A percentile compares a stretch with the other conserved stretches of the same genome.
phyloP scores from a whole-genome alignment of 2,329 filamentous ascomycete species.

The Aspergillus pseudonomiae region DNA sequence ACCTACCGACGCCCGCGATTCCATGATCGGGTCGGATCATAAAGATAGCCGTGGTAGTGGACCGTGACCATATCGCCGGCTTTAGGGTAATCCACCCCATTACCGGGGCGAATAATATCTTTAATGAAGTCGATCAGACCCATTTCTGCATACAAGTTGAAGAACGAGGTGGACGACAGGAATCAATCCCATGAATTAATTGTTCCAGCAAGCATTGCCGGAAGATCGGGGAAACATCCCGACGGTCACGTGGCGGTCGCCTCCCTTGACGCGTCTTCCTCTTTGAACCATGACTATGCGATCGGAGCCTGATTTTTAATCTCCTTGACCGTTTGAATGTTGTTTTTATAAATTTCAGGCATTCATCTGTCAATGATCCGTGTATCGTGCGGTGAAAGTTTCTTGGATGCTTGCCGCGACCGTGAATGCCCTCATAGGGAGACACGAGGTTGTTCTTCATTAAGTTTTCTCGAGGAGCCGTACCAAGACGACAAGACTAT shows the following conservation, averaged over 20 bases:
- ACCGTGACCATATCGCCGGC: constrained; percentile 23
- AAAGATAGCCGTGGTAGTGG: constrained; percentile 26
- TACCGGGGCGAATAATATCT: constrained; percentile 24
- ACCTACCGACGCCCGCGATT: constrained; percentile 21
- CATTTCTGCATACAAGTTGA: constrained; percentile 6
- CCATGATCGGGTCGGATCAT: constrained; percentile 24
- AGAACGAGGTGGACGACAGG: neutral
- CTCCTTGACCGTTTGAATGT: no score
- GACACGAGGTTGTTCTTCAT: no score
- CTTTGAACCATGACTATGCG: no score
- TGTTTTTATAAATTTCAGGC: no score
- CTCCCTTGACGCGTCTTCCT: no score
- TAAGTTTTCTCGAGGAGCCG: no score
- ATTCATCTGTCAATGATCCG: no score
- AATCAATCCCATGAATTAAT: neutral
- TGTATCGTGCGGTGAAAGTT: no score
- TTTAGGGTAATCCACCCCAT: constrained; percentile 23
- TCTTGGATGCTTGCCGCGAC: no score
- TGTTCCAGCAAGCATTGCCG: neutral
- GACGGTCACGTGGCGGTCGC: neutral
- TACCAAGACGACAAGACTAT: no score
- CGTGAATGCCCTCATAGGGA: no score
- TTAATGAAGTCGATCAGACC: constrained; percentile 25
- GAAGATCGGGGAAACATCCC: neutral
- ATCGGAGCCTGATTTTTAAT: no score